Evolutionary conservation across 192 early-diverging fungal genomes (phyloP), one percentile per base, ranked within the genome.

Genomic region (Paraglomus brasilianum): DNA sequence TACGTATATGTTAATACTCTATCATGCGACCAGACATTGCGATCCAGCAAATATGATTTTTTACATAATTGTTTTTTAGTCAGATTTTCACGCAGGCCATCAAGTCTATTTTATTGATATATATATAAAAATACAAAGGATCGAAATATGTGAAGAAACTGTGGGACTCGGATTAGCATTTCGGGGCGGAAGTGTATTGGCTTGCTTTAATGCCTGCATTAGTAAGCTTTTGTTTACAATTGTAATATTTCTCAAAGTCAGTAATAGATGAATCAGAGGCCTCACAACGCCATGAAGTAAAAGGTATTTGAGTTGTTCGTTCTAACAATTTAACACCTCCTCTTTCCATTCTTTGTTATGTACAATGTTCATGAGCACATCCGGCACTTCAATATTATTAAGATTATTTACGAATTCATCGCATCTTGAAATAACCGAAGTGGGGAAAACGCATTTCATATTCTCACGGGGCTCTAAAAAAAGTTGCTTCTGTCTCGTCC

Each of bases 161-260:
- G 52, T 55, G 52, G 52, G 52, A 55, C 52, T 55, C 52, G 52
- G 52, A 55, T 55, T 55, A 55, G 52, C 52, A 55, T 55, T 55
- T 55, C 52, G 52, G 52, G 52, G 52, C 24, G 52, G 52, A 55
- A 15, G 52, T 55, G 52, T 55, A 55, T 55, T 55, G 24, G 52
- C 52, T 55, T 55, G 52, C 52, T 55, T 17, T 55, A 55, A 55
- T 55, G 52, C 52, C 52, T 55, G 52, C 52, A 55, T 55, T 55
- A 55, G 52, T 55, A 55, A 55, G 52, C 52, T 55, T 55, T 55
- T 55, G 52, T 55, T 55, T 55, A 55, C 52, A 55, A 55, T 55
- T 55, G 52, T 55, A 55, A 55, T 55, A 55, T 55, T 55, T 55
- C 52, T 55, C 52, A 55, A 55, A 55, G 52, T 55, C 52, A 55